phyloP scores from a whole-genome alignment of 2,329 filamentous ascomycete species.

The Plenodomus biglobosus region DNA sequence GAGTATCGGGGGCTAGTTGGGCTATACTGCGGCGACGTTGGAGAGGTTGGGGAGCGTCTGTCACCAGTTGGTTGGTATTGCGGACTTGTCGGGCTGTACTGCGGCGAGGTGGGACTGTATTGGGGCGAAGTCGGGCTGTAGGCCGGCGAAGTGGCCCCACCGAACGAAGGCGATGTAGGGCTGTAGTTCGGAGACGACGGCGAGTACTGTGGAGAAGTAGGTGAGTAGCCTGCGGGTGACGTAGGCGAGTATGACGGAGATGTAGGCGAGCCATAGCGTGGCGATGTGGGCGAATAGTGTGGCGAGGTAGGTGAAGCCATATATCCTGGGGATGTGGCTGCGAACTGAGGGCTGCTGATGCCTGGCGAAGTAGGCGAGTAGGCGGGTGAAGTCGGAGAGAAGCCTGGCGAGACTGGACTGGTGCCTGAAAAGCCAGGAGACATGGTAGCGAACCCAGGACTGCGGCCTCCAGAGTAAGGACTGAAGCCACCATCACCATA shows the following conservation, averaged over 20 bases:
- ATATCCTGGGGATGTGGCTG: constrained; percentile 57
- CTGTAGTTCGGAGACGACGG: constrained; percentile 51
- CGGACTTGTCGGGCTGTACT: constrained; percentile 71
- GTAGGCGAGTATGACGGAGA: constrained; percentile 62
- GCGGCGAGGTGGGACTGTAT: constrained; percentile 63
- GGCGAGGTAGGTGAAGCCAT: constrained; percentile 58
- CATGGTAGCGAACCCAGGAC: constrained; percentile 55
- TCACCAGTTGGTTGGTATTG: constrained; percentile 57
- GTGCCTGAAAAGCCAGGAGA: constrained; percentile 47
- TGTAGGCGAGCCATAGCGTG: constrained; percentile 49
- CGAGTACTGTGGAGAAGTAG: constrained; percentile 49
- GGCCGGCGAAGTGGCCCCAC: constrained; percentile 49
- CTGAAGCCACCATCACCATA: constrained; percentile 66
- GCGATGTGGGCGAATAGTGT: constrained; percentile 63
- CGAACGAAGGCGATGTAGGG: constrained; percentile 47
- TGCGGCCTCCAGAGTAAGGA: constrained; percentile 65
- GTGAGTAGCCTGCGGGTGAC: constrained; percentile 56
- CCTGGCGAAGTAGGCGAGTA: constrained; percentile 67
- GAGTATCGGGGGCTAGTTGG: constrained; percentile 38
- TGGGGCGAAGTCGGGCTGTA: constrained; percentile 60
- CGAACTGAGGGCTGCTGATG: constrained; percentile 58
- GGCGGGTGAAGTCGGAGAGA: constrained; percentile 41
- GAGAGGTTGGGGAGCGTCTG: constrained; percentile 54
- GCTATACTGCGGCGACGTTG: constrained; percentile 43
- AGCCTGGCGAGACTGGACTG: constrained; percentile 49